phyloP scores from a whole-genome alignment of 306 rosid species.

The Lagenaria siceraria region DNA sequence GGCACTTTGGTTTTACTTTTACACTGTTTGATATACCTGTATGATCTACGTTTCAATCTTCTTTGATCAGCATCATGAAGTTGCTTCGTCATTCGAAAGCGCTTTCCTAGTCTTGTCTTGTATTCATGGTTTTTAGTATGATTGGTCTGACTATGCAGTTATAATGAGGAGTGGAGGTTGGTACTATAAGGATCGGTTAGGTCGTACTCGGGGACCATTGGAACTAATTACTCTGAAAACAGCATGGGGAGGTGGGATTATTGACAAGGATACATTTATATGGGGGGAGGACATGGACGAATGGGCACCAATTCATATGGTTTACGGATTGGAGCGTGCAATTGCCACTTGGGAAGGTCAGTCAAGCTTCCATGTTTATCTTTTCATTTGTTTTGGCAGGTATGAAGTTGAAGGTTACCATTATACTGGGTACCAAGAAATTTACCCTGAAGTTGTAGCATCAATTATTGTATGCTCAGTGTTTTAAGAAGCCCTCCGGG shows the following conservation, averaged over 20 bases:
- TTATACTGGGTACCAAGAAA: neutral
- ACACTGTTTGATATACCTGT: neutral
- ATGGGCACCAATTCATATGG: slow-evolving; percentile 93
- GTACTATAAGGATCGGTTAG: slow-evolving; percentile 83
- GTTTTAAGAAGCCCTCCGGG: no score
- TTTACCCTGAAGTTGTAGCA: neutral
- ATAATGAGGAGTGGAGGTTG: slow-evolving; percentile 80
- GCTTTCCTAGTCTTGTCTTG: neutral
- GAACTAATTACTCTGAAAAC: slow-evolving; percentile 70
- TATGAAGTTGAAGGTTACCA: neutral
- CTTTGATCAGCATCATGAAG: neutral
- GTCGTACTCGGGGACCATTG: slow-evolving; percentile 74
- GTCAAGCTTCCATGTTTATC: slow-evolving; percentile 6
- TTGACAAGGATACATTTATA: slow-evolving; percentile 86
- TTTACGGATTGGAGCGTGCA: slow-evolving; percentile 89
- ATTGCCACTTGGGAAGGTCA: slow-evolving; percentile 97
- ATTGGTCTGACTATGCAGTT: slow-evolving; percentile 23
- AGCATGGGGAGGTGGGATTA: slow-evolving; percentile 88
- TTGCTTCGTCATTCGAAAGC: neutral
- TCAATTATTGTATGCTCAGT: neutral
- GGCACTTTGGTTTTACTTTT: neutral
- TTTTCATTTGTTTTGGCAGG: neutral
- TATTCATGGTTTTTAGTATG: neutral
- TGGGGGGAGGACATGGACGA: slow-evolving; percentile 99
- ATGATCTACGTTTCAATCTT: neutral